Evolutionary conservation across 139 green algal species (phyloP).

Genomic region (Chlorella sp.): DNA sequence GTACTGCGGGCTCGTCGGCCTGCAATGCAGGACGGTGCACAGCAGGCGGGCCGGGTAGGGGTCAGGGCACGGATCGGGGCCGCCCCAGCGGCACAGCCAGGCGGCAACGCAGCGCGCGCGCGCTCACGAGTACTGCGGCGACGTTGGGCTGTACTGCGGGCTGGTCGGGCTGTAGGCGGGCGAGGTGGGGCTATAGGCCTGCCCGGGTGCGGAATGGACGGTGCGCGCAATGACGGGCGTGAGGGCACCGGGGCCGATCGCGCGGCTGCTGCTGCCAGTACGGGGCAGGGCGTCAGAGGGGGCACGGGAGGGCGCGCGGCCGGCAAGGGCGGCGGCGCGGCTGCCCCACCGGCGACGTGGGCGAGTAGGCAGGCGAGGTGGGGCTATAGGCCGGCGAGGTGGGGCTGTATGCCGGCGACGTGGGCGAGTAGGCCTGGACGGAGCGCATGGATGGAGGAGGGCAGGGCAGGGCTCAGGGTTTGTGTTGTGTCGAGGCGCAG

Average conservation of each 20-base stretch:
- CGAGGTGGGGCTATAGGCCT: slow-evolving; percentile 33
- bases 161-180: slow-evolving; percentile 68
- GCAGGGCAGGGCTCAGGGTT: slow-evolving; percentile 2
- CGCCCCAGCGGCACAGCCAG: no score
- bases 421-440: slow-evolving; percentile 27
- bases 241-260: neutral
- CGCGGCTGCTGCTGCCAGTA: neutral
- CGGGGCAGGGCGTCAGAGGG: no score
- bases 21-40: no score
- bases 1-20: no score
- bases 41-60: no score
- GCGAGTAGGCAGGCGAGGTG: slow-evolving; percentile 69
- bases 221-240: neutral
- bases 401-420: slow-evolving; percentile 61
- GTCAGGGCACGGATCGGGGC: no score
- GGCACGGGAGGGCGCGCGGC: neutral
- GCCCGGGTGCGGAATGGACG: neutral
- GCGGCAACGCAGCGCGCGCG: no score
- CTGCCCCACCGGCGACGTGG: slow-evolving; percentile 51
- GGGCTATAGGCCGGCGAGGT: slow-evolving; percentile 73
- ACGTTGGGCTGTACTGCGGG: slow-evolving; percentile 56
- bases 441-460: slow-evolving; percentile 22
- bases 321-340: neutral
- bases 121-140: slow-evolving; percentile 25
- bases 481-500: neutral